phyloP scores from a whole-genome alignment of 768 basidiomycete genomes.

The Pleurotus djamor region DNA sequence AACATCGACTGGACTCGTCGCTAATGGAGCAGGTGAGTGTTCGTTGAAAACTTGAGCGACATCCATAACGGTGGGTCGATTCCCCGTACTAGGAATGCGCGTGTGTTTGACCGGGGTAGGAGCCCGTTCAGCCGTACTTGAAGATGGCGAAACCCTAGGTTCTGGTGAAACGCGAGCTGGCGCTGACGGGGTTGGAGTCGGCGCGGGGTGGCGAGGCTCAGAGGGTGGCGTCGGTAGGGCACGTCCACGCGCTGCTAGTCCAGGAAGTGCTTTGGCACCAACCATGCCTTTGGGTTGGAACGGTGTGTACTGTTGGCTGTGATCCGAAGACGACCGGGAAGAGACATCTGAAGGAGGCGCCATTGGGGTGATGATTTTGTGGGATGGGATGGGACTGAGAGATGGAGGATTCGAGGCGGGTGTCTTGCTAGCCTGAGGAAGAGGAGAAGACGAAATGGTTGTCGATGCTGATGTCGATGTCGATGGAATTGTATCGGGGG shows the following conservation, averaged over 20 bases:
- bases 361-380: too few species aligned
- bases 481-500: not conserved
- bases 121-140: conserved; percentile 19
- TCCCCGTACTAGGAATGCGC: conserved; percentile 68
- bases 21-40: not conserved
- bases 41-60: conserved; percentile 59
- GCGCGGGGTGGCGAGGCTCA: not conserved
- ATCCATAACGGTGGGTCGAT: conserved; percentile 75
- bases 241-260: conserved; percentile 20
- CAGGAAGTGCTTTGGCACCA: conserved; percentile 42
- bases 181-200: not conserved
- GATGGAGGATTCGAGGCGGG: too few species aligned
- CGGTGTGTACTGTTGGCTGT: not conserved
- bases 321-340: not conserved
- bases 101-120: conserved; percentile 38
- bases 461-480: not conserved
- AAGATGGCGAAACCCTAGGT: not conserved
- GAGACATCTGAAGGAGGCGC: not conserved
- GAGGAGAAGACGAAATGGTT: not conserved
- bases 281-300: conserved; percentile 22
- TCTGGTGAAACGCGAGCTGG: not conserved
- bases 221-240: not conserved
- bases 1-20: conserved; percentile 9
- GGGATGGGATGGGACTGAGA: too few species aligned
- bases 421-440: not conserved